Evolutionary conservation across 495 filamentous ascomycete genomes (phyloP), one percentile per base, ranked within the genome.

Genomic region (Neurospora sp.): DNA sequence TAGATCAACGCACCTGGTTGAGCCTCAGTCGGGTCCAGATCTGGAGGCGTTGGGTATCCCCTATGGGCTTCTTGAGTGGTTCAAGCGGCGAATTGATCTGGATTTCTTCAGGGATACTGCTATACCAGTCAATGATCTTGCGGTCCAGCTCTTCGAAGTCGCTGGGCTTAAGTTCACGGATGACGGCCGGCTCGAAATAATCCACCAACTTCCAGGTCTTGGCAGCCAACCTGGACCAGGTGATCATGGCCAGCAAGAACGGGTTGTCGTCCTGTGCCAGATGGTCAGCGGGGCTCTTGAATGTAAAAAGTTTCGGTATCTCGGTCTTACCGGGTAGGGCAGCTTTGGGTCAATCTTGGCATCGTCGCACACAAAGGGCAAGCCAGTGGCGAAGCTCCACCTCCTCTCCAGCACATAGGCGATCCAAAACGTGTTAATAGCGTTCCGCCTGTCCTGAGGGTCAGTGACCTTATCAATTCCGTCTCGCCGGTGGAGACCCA

Each of bases 351-450:
- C 93, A 72, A 97, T 92, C 81, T 95, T 93, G 53, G 91, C 87
- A 76, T 97, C 93, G 74, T 93, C 91, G 48, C 93, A 86, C 12
- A 90, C 90, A 81, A 93, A 96, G 0, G 93, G 92, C 78, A 96
- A 81, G 9, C 93, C 93, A 0, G 91, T 93, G 16, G 91, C 90
- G 40, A 96, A 90, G 75, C 90, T 92, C 92, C 93, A 96, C 20
- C 93, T 84, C 22, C 92, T 83, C 77, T 97, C 93, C 70, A 97
- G 83, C 37, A 91, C 89, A 74, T 94, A 95, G 10, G 92, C 86
- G 0, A 91, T 84, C 93, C 93, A 97, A 77, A 97, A 97, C 0
- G 91, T 87, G 68, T 89, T 86, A 65, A 89, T 83, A 2, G 89
- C 87, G 61, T 86, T 83, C 39, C 83, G 80, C 68, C 91, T 87